Evolutionary conservation across 306 rosid species (phyloP).

Genomic region (Astragalus glycyphyllos): DNA sequence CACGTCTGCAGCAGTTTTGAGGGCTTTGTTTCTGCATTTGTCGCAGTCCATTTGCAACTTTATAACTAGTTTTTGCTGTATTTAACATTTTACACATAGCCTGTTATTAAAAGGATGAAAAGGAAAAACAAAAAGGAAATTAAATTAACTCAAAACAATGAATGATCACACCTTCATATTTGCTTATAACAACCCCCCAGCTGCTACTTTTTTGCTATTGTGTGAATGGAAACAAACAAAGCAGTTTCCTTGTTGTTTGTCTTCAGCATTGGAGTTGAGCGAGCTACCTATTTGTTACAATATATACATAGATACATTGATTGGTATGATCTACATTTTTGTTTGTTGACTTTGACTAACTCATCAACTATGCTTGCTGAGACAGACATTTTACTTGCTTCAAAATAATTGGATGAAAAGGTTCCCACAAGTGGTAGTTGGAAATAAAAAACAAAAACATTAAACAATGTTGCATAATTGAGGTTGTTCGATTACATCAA

Average conservation of each 20-base stretch:
- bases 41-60: constrained; percentile 44
- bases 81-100: background rate
- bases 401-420: background rate
- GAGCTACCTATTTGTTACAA: background rate
- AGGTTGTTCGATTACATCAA: background rate
- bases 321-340: background rate
- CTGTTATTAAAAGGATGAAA: background rate
- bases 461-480: constrained; percentile 5
- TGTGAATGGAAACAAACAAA: constrained; percentile 18
- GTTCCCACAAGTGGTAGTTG: background rate
- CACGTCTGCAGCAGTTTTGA: constrained; percentile 41
- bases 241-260: constrained; percentile 12
- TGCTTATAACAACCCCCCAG: background rate
- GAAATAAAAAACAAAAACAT: too few relatives aligned
- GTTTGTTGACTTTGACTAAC: constrained; percentile 1
- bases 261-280: constrained; percentile 28
- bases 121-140: background rate
- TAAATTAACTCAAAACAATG: background rate
- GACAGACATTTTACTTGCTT: background rate
- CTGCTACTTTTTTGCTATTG: background rate
- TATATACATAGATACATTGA: background rate
- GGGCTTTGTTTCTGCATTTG: constrained; percentile 50
- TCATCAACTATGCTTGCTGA: background rate
- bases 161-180: constrained; percentile 41
- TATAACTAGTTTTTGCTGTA: constrained; percentile 46